A percentile compares a stretch with the other conserved stretches of the same genome.
phyloP scores from a whole-genome alignment of 2,329 filamentous ascomycete species.

The Fusarium temperatum region DNA sequence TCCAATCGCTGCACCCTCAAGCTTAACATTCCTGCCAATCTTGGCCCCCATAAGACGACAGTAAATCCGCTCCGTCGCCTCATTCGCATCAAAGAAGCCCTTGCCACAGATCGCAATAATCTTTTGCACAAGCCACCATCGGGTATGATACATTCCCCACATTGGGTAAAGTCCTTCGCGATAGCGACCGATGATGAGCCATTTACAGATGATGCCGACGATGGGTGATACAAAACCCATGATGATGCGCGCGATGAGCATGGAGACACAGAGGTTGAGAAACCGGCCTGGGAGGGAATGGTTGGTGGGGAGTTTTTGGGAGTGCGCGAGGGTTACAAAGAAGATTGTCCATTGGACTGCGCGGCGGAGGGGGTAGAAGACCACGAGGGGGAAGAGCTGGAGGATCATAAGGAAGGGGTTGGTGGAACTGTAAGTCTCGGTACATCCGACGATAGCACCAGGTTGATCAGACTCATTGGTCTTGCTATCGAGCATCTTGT shows the following conservation, averaged over 20 bases:
- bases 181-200: conserved; percentile 8
- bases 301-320: background rate
- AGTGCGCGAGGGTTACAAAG: conserved; percentile 3
- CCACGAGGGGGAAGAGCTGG: background rate
- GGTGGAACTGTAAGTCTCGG: background rate
- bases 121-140: conserved; percentile 19
- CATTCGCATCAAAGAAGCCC: background rate
- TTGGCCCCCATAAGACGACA: conserved; percentile 2
- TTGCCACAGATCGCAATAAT: background rate
- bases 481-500: background rate
- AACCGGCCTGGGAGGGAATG: background rate
- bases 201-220: background rate
- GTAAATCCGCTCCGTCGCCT: background rate
- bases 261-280: background rate
- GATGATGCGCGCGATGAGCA: background rate
- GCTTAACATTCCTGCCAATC: background rate
- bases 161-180: background rate
- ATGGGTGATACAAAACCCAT: background rate
- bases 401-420: conserved; percentile 3
- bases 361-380: background rate
- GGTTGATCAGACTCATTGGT: background rate
- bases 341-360: conserved; percentile 10
- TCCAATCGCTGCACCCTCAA: background rate
- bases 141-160: conserved; percentile 12
- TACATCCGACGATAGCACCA: background rate